Conservation (phyloP, 2,329 filamentous ascomycete genomes). For the Biscogniauxia mediterranea region DNA sequence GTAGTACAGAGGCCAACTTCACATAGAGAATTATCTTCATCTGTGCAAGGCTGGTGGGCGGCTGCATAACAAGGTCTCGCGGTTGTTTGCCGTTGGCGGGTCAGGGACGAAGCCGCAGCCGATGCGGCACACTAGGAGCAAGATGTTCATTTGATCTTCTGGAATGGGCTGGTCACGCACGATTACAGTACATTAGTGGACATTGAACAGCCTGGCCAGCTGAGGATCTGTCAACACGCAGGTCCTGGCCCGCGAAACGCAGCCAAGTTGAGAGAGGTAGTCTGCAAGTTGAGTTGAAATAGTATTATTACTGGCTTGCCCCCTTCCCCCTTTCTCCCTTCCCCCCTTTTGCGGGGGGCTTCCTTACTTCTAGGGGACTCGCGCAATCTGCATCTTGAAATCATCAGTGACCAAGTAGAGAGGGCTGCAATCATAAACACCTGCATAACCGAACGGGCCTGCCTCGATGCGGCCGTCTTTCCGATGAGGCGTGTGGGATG, state of each 20-base stretch:
- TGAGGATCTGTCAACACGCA: constrained; percentile 18
- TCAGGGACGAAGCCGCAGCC: constrained; percentile 29
- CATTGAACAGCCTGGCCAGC: constrained; percentile 13
- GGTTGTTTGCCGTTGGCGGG: constrained; percentile 32
- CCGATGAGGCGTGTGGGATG: constrained; percentile 33
- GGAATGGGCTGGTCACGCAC: constrained; percentile 21
- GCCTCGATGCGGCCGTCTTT: constrained; percentile 33
- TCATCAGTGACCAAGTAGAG: constrained; percentile 9
- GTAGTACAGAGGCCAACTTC: constrained; percentile 22
- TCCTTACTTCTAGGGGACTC: constrained; percentile 6
- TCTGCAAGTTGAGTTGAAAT: constrained; percentile 13
- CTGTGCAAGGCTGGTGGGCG: constrained; percentile 30
- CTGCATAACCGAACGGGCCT: constrained; percentile 34
- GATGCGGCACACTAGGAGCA: constrained; percentile 28
- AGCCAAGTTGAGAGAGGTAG: constrained; percentile 7
- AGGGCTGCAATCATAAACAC: constrained; percentile 23
- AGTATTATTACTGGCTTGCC: constrained; percentile 16
- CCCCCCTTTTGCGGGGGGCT: constrained; percentile 18
- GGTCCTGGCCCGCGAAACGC: constrained; percentile 15
- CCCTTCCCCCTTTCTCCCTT: neutral
- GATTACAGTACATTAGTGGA: constrained; percentile 21
- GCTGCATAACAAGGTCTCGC: constrained; percentile 29
- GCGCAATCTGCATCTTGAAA: constrained; percentile 17
- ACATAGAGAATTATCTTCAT: constrained; percentile 22
- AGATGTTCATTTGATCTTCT: constrained; percentile 12